Evolutionary conservation across 164 flowering plant genomes (phyloP), one percentile per base, ranked within the genome.

Genomic region (Berberis thunbergii): DNA sequence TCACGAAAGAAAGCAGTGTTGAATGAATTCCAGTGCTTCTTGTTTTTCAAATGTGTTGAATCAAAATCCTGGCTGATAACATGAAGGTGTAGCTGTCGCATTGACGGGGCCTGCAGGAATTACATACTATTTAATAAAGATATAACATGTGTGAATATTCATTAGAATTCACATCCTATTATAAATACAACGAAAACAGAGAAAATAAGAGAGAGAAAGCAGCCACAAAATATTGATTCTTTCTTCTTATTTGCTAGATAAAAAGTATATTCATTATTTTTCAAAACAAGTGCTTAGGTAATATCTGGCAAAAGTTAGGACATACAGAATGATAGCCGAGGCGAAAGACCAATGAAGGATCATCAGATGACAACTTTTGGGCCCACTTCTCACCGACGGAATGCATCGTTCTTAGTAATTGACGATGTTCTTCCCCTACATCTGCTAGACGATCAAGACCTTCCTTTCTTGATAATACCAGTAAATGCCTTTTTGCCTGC

Each of bases 1-100:
- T 94, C 96, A 1, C 79, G 86, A 63, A 90, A 94, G 78, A 94
- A 94, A 12, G 75, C 75, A 42, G 96, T 70, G 50, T 75, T 94
- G 57, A 88, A 94, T 13, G 95, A 82, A 79, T 90, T 88, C 98
- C 98, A 94, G 72, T 94, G 97, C 74, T 88, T 94, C 80, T 90
- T 86, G 74, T 90, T 83, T 83, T 86, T 90, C 60, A 88, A 69
- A 73, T 84, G 83, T 7, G 59, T 68, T 1, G 98, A 93, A 63
- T 86, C 67, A 48, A 93, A 93, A 73, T 93, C 97, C 70, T 90
- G 98, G 80, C 98, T 90, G 44, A 94, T 84, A 41, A 94, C 91
- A 73, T 94, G 98, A 45, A 94, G 86, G 75, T 94, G 98, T 64
- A 94, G 77, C 59, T 94, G 98, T 42, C 87, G 80, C 96, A 94